These are phyloP conservation scores for Xylariaceae sp. DNA, from an alignment of 2,329 filamentous ascomycete species.

Conservation along the genomic window DNA sequence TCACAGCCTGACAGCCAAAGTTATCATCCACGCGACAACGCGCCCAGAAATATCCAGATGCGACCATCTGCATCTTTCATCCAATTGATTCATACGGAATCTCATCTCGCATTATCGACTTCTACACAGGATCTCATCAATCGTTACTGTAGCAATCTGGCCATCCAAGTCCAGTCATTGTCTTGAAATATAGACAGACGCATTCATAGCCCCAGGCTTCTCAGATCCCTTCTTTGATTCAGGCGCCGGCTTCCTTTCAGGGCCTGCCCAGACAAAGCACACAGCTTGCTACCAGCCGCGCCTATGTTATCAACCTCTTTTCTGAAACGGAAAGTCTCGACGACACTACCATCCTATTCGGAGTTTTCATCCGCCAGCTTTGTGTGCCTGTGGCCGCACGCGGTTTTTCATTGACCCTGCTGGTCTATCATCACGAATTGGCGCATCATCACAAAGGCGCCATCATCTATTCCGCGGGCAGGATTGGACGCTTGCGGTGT, in stretches of 20 bases:
- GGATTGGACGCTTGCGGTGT: conserved; percentile 26
- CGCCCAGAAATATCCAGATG: not conserved
- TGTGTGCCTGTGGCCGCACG: conserved; percentile 26
- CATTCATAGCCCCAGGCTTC: conserved; percentile 6
- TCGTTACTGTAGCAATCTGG: not conserved
- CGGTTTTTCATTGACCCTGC: conserved; percentile 15
- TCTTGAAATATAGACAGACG: conserved; percentile 6
- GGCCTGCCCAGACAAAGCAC: conserved; percentile 18
- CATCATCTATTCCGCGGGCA: not conserved
- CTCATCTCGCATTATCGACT: not conserved
- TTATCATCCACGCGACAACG: conserved; percentile 13
- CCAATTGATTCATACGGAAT: not conserved
- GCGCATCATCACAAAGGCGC: conserved; percentile 23
- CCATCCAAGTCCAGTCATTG: conserved; percentile 1
- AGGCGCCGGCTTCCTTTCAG: not conserved
- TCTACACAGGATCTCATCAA: not conserved
- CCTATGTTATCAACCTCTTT: conserved; percentile 22
- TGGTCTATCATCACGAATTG: not conserved
- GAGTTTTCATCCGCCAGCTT: conserved; percentile 22
- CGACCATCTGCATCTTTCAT: not conserved
- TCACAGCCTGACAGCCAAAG: not conserved
- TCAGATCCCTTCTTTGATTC: conserved; percentile 3
- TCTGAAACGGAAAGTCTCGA: conserved; percentile 27
- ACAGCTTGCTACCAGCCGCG: conserved; percentile 11
- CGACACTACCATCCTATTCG: conserved; percentile 15